Evolutionary conservation across 805 yeast species (phyloP).

Genomic region (Sugiyamaella valdiviana): DNA sequence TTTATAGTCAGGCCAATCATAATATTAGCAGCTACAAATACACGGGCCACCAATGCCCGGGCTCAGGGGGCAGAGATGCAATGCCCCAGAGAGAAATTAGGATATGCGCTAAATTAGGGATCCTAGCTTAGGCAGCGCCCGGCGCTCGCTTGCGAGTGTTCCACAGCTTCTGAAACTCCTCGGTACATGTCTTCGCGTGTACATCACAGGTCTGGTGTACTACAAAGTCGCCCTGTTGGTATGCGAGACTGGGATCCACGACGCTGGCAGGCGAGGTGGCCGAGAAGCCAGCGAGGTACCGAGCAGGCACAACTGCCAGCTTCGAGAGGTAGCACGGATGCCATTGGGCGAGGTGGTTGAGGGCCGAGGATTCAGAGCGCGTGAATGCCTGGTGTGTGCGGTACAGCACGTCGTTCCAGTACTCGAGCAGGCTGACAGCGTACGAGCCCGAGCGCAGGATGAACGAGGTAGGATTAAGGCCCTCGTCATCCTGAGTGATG

Average conservation of each 20-base stretch:
- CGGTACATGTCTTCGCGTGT: constrained; percentile 23
- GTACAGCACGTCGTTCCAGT: constrained; percentile 69
- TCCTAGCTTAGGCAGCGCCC: not conserved
- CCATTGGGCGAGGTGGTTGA: constrained; percentile 91
- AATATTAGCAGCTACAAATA: not conserved
- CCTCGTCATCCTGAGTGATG: constrained; percentile 61
- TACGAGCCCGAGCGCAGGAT: constrained; percentile 59
- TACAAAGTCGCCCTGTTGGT: constrained; percentile 61
- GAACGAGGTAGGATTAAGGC: constrained; percentile 64
- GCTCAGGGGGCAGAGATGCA: not conserved
- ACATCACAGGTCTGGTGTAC: constrained; percentile 45
- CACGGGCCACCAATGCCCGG: not conserved
- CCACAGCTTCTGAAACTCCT: constrained; percentile 28
- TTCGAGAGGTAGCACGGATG: constrained; percentile 75
- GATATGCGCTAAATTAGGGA: not conserved
- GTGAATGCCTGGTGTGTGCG: constrained; percentile 54
- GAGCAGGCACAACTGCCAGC: constrained; percentile 64
- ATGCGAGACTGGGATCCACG: constrained; percentile 32
- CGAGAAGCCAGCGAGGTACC: constrained; percentile 39
- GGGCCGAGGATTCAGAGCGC: constrained; percentile 44
- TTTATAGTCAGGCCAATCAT: not conserved
- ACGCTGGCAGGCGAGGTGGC: constrained; percentile 33
- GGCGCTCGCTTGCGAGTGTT: constrained; percentile 22
- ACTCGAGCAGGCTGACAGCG: constrained; percentile 67
- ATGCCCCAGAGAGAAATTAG: not conserved